Evolutionary conservation across 306 rosid genomes (phyloP).

Genomic region (Albizia julibrissin): DNA sequence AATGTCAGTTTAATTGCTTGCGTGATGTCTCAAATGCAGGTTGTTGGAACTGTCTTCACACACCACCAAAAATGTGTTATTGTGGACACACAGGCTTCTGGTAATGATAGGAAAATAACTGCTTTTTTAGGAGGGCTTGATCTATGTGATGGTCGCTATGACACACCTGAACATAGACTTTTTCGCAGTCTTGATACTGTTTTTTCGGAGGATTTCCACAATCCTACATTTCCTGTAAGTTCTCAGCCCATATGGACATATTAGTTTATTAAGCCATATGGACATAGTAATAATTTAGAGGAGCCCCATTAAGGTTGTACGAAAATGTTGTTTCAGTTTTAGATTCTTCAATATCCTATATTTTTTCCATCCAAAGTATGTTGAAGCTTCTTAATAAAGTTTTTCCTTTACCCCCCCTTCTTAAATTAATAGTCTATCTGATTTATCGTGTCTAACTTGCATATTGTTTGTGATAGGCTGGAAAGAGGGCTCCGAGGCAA

Average conservation of each 20-base stretch:
- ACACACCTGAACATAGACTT: slow-evolving; percentile 91
- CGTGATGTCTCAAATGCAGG: slow-evolving; percentile 52
- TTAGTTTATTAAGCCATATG: slow-evolving; percentile 5
- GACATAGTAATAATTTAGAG: background rate
- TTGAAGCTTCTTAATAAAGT: slow-evolving; percentile 6
- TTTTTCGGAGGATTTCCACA: slow-evolving; percentile 71
- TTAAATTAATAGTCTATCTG: slow-evolving; percentile 4
- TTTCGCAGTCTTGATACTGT: slow-evolving; percentile 68
- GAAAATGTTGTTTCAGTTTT: background rate
- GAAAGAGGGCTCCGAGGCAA: slow-evolving; percentile 79
- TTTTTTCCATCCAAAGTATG: slow-evolving; percentile 9
- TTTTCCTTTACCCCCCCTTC: background rate
- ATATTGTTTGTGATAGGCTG: slow-evolving; percentile 57
- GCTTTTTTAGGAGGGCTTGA: slow-evolving; percentile 94
- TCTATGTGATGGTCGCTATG: slow-evolving; percentile 97
- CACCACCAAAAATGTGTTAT: slow-evolving; percentile 97
- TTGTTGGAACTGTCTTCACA: slow-evolving; percentile 85
- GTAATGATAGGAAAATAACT: slow-evolving; percentile 81
- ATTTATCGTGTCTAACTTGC: slow-evolving; percentile 16
- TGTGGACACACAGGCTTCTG: slow-evolving; percentile 80
- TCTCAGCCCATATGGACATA: slow-evolving; percentile 9
- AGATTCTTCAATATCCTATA: background rate
- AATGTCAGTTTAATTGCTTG: slow-evolving; percentile 30
- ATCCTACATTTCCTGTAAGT: slow-evolving; percentile 88
- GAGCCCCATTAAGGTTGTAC: background rate